Evolutionary conservation across 2,329 filamentous ascomycete genomes (phyloP), one percentile per base, ranked within the genome.

Genomic region (Cladosporium oxysporum): DNA sequence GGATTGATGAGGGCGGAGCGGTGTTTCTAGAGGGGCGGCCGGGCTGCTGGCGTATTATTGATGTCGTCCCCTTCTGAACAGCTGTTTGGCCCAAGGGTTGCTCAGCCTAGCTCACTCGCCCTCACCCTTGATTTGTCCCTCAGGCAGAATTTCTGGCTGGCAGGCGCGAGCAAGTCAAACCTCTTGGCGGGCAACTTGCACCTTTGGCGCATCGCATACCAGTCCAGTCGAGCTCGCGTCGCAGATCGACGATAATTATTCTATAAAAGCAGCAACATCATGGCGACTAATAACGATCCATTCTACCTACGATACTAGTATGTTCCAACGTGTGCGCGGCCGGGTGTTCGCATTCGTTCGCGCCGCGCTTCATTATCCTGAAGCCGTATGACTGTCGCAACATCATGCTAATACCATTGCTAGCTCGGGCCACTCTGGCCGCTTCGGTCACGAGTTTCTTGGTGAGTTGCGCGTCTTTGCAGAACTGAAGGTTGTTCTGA

Each of bases 261-360:
- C 10, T 12, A 55, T 8, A 2, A 55, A n/a, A n/a, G 18, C 11
- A 53, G 2, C 50, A 28, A 52, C 71, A 82, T 75, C 67, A 93
- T 90, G 85, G 83, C 90, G 72, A 69, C 68, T 29, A 80, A 84
- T 73, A 90, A 86, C 79, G 93, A 97, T 74, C 90, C 91, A 8
- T 98, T 99, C 78, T 99, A 99, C 76, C 83, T 99, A 71, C 90
- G 95, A 75, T 99, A 99, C 85, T 99, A 99, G 94, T 97, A 87
- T 79, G 91, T 79, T 41, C 78, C 8, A 47, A 23, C n/a, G 5
- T 37, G 55, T 21, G 31, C 11, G 55, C 55, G 14, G 33, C 16
- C 31, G 33, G 8, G 28, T 8, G 7, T 33, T 31, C 31, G 16
- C 8, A 14, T 29, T 12, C n/a, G 7, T 21, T 33, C 16, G 52